phyloP scores from a whole-genome alignment of 176 grass and related monocot species.

The Rhynchospora tenuis region DNA sequence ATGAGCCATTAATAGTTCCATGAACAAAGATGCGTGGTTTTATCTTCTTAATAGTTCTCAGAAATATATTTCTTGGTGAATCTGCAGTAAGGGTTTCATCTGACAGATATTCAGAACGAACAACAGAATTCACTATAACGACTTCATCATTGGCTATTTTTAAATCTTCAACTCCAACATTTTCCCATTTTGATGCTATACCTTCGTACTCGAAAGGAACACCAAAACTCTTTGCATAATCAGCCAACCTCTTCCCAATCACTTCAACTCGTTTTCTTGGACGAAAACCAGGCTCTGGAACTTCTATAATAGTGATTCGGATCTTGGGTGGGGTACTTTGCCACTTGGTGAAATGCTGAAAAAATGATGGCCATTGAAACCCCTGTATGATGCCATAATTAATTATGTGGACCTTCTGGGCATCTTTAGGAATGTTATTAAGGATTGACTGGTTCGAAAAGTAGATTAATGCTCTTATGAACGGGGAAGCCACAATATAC shows the following conservation, averaged over 20 bases:
- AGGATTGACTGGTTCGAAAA: conserved; percentile 32
- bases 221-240: conserved; percentile 38
- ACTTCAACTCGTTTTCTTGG: conserved; percentile 28
- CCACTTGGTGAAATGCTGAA: conserved; percentile 26
- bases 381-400: conserved; percentile 35
- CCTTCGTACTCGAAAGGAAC: conserved; percentile 49
- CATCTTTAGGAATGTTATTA: conserved; percentile 12
- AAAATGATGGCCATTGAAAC: conserved; percentile 43
- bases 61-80: conserved; percentile 32
- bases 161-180: conserved; percentile 27
- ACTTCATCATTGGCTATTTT: conserved; percentile 32
- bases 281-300: conserved; percentile 35
- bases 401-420: conserved; percentile 40
- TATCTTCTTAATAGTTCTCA: conserved; percentile 31
- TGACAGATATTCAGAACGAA: conserved; percentile 20
- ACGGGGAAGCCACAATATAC: conserved; percentile 32
- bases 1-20: conserved; percentile 27
- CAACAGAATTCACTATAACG: conserved; percentile 24
- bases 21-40: conserved; percentile 36
- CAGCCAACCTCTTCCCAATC: conserved; percentile 28
- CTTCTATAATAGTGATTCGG: conserved; percentile 37
- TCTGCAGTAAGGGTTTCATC: conserved; percentile 20
- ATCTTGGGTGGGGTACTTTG: conserved; percentile 22
- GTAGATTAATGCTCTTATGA: background rate
- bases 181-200: conserved; percentile 47